phyloP scores from a whole-genome alignment of 1,139 yeast genomes.

The Sugiyamaella xylanicola region DNA sequence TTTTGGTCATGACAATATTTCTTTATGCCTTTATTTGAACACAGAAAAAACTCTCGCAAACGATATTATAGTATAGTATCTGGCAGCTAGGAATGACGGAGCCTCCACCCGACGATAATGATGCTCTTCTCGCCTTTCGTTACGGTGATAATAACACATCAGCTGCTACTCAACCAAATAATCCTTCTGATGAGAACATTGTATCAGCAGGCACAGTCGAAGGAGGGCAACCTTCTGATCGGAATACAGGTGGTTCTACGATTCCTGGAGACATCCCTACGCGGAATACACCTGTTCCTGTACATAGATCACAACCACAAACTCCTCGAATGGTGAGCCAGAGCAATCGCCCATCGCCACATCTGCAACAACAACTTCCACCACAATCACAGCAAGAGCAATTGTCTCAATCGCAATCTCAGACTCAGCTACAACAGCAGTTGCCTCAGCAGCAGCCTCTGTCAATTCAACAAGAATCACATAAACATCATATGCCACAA shows the following conservation, averaged over 20 bases:
- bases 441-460: constrained; percentile 23
- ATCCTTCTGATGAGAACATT: constrained; percentile 1
- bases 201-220: background rate
- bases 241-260: constrained; percentile 23
- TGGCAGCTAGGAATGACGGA: constrained; percentile 27
- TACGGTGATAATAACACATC: constrained; percentile 24
- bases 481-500: constrained; percentile 34
- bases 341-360: constrained; percentile 31
- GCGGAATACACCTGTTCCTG: constrained; percentile 15
- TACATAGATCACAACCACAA: constrained; percentile 18
- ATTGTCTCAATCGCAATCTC: constrained; percentile 29
- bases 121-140: constrained; percentile 26
- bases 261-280: constrained; percentile 22
- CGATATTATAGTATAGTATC: background rate
- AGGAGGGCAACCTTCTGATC: constrained; percentile 15
- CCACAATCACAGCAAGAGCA: constrained; percentile 30
- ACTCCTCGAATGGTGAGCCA: constrained; percentile 24
- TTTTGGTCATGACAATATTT: constrained; percentile 3
- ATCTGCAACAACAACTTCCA: constrained; percentile 34
- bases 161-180: constrained; percentile 8
- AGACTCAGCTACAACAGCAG: constrained; percentile 19
- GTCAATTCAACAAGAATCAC: constrained; percentile 33
- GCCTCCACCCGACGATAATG: constrained; percentile 26
- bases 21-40: constrained; percentile 4
- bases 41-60: background rate